Percentiles rank a stretch among this genome's conserved stretches.
These are phyloP conservation scores for Verticillium tricorpus DNA, from an alignment of 2,329 filamentous ascomycete genomes.

Conservation along the genomic window DNA sequence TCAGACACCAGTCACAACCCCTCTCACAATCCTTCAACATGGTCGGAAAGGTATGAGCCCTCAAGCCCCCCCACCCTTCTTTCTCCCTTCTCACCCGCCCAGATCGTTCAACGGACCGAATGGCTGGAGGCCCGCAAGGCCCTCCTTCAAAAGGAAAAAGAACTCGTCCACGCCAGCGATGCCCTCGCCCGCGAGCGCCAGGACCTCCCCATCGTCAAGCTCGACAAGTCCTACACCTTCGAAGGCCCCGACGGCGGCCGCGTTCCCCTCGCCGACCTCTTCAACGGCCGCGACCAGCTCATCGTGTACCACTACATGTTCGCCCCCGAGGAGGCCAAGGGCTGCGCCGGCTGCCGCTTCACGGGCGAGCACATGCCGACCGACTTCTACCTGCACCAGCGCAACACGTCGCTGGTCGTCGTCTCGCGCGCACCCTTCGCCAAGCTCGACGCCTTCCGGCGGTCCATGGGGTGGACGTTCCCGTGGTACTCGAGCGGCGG, in stretches of 20 bases:
- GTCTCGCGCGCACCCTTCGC: conserved; percentile 32
- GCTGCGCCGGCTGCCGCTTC: conserved; percentile 33
- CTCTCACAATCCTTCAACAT: too few relatives aligned
- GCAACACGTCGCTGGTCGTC: conserved; percentile 31
- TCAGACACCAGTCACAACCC: too few relatives aligned
- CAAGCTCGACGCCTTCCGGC: conserved; percentile 30
- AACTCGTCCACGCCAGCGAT: conserved; percentile 21
- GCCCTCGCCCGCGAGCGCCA: conserved; percentile 24
- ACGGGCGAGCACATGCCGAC: conserved; percentile 32
- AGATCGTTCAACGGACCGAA: conserved; percentile 27
- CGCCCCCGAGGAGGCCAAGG: conserved; percentile 23
- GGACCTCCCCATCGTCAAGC: conserved; percentile 33
- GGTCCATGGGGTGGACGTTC: conserved; percentile 33
- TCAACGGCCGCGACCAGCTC: conserved; percentile 27
- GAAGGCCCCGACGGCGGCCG: conserved; percentile 20
- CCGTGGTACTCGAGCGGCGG: conserved; percentile 33
- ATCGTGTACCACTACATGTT: conserved; percentile 45
- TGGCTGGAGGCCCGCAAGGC: conserved; percentile 28
- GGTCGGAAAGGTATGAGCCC: too few relatives aligned
- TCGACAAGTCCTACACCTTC: conserved; percentile 31
- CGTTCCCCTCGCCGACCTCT: conserved; percentile 24
- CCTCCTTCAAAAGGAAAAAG: conserved; percentile 30
- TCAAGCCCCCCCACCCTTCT: neutral
- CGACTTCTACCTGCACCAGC: conserved; percentile 28
- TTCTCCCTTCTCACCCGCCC: conserved; percentile 1